Evolutionary conservation across 495 filamentous ascomycete species (phyloP).

Genomic region (Daldinia vernicosa): DNA sequence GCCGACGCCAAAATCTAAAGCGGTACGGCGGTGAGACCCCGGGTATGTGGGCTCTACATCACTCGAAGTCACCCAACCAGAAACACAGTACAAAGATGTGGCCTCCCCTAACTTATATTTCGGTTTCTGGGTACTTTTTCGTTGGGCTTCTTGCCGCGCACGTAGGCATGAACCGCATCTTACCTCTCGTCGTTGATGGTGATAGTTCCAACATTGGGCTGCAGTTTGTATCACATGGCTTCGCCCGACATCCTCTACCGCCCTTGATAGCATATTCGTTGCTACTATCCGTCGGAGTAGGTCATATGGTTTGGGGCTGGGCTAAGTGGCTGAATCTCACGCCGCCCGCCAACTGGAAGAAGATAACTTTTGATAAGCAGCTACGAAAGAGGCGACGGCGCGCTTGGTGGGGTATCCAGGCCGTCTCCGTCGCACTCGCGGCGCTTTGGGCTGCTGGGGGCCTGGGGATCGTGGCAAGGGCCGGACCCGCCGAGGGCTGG

Average conservation of each 20-base stretch:
- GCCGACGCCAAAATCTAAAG: slow-evolving; percentile 69
- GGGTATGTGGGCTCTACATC: slow-evolving; percentile 52
- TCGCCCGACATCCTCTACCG: slow-evolving; percentile 71
- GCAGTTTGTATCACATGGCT: slow-evolving; percentile 85
- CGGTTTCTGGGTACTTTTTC: slow-evolving; percentile 72
- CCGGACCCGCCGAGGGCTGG: slow-evolving; percentile 77
- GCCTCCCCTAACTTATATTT: slow-evolving; percentile 73
- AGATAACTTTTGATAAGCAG: slow-evolving; percentile 57
- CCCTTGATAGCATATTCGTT: slow-evolving; percentile 71
- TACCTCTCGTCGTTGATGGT: slow-evolving; percentile 79
- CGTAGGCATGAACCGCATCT: slow-evolving; percentile 71
- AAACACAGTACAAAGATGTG: slow-evolving; percentile 59
- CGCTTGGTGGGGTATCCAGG: slow-evolving; percentile 76
- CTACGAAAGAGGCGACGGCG: slow-evolving; percentile 60
- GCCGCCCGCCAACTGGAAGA: slow-evolving; percentile 54
- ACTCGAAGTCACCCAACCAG: slow-evolving; percentile 31
- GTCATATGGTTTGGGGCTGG: slow-evolving; percentile 85
- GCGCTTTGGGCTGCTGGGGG: slow-evolving; percentile 82
- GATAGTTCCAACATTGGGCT: slow-evolving; percentile 83
- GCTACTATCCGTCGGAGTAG: slow-evolving; percentile 73
- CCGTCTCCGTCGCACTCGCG: slow-evolving; percentile 62
- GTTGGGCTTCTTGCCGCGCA: slow-evolving; percentile 72
- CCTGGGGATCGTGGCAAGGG: slow-evolving; percentile 77
- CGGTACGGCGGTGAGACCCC: slow-evolving; percentile 69
- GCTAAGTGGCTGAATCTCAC: slow-evolving; percentile 73